Conservation (phyloP, 257 asterid genomes). For the Perilla frutescens region DNA sequence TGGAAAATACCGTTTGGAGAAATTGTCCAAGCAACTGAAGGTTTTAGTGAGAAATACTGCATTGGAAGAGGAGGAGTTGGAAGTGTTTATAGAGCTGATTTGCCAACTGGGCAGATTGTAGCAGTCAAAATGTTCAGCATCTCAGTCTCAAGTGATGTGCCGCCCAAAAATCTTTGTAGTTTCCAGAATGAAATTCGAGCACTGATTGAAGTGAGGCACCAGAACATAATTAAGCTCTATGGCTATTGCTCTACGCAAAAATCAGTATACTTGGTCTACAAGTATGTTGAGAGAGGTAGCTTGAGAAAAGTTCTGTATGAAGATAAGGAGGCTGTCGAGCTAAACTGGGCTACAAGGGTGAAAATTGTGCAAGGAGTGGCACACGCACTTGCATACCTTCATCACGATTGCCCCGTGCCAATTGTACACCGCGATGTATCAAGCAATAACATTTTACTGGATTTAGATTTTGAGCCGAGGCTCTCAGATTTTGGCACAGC, state of each 20-base stretch:
- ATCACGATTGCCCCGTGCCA: conserved; percentile 77
- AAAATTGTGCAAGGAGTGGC: conserved; percentile 77
- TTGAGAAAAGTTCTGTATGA: conserved; percentile 56
- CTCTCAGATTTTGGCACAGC: conserved; percentile 56
- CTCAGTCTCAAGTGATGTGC: conserved; percentile 62
- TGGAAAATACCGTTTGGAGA: conserved; percentile 74
- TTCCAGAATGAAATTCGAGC: conserved; percentile 82
- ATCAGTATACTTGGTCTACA: conserved; percentile 80
- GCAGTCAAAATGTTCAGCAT: conserved; percentile 75
- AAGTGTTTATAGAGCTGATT: conserved; percentile 65
- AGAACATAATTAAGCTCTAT: conserved; percentile 32
- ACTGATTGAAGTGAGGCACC: conserved; percentile 78
- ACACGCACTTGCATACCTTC: conserved; percentile 93
- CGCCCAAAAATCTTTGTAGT: conserved; percentile 47
- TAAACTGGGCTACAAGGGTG: conserved; percentile 70
- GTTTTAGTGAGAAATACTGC: conserved; percentile 62
- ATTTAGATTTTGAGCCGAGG: conserved; percentile 36
- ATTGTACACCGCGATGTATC: conserved; percentile 88
- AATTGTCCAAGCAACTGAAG: conserved; percentile 70
- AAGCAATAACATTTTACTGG: conserved; percentile 68
- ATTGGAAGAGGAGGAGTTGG: conserved; percentile 49
- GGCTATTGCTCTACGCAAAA: conserved; percentile 77
- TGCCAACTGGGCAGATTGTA: conserved; percentile 62
- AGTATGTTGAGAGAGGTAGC: conserved; percentile 86
- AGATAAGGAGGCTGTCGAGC: conserved; percentile 53